phyloP scores from a whole-genome alignment of 140 eudicot genomes.

The Flaveria floridana region DNA sequence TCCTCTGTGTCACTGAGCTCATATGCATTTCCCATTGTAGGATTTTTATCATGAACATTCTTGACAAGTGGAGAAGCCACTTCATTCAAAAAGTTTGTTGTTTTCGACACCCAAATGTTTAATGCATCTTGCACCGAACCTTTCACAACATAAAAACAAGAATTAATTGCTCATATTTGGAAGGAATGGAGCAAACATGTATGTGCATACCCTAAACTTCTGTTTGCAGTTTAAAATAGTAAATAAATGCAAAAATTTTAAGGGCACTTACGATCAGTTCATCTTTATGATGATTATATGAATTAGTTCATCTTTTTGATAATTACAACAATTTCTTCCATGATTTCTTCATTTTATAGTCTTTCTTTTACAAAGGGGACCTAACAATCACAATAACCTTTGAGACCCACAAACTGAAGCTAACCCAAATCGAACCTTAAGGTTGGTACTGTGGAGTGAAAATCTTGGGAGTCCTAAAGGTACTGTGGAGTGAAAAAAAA shows the following conservation, averaged over 20 bases:
- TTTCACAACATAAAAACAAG: slow-evolving; percentile 32
- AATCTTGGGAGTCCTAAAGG: slow-evolving; percentile 6
- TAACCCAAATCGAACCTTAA: slow-evolving; percentile 6
- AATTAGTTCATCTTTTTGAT: background rate
- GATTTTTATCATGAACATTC: slow-evolving; percentile 59
- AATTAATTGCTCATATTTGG: background rate
- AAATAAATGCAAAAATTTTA: background rate
- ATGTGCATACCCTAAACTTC: background rate
- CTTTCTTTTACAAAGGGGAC: background rate
- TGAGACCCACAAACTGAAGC: slow-evolving; percentile 19
- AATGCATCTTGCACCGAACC: slow-evolving; percentile 77
- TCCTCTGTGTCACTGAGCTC: slow-evolving; percentile 64
- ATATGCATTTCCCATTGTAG: slow-evolving; percentile 35
- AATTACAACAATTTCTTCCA: slow-evolving; percentile 8
- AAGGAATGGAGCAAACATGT: background rate
- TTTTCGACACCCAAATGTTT: slow-evolving; percentile 72
- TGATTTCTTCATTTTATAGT: background rate
- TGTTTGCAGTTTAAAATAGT: background rate
- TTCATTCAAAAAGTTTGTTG: slow-evolving; percentile 71
- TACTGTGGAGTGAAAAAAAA: background rate
- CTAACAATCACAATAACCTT: slow-evolving; percentile 7
- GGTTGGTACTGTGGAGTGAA: background rate
- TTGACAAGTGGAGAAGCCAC: slow-evolving; percentile 81
- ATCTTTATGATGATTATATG: background rate
- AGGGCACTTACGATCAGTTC: background rate